Evolutionary conservation across 176 grass and related monocot genomes (phyloP).

Genomic region (Dendrocalamus sinicus): DNA sequence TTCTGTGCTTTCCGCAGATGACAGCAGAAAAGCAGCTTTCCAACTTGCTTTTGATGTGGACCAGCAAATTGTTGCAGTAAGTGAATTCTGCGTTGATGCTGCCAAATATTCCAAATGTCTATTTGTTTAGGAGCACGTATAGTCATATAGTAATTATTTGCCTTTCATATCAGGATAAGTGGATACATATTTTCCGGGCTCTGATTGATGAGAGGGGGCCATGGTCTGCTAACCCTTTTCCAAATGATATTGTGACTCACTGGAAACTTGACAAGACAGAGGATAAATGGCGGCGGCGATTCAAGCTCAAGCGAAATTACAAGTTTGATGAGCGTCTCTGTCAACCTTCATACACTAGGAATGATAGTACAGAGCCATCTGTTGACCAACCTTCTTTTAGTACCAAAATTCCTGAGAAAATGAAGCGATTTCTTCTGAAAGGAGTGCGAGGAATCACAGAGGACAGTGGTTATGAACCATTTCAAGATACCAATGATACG

Average conservation of each 20-base stretch:
- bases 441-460: constrained; percentile 79
- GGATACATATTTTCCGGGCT: constrained; percentile 88
- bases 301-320: constrained; percentile 95
- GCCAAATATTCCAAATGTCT: constrained; percentile 3
- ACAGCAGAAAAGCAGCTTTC: constrained; percentile 77
- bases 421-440: constrained; percentile 94
- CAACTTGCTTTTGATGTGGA: constrained; percentile 89
- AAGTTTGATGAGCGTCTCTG: constrained; percentile 89
- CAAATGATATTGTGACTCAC: constrained; percentile 68
- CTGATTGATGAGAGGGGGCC: constrained; percentile 91
- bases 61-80: constrained; percentile 96
- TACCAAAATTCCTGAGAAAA: constrained; percentile 77
- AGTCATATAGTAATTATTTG: constrained; percentile 17
- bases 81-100: background rate
- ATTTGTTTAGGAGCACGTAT: constrained; percentile 13
- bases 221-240: constrained; percentile 93
- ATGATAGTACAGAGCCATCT: constrained; percentile 41
- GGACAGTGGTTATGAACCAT: constrained; percentile 64
- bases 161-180: constrained; percentile 75
- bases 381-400: constrained; percentile 46
- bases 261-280: constrained; percentile 98
- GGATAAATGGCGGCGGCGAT: constrained; percentile 86
- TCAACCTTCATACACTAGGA: constrained; percentile 57
- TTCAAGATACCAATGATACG: constrained; percentile 53
- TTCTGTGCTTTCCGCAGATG: constrained; percentile 76